Conservation (phyloP, 2,329 filamentous ascomycete genomes). For the Davidsoniella virescens region DNA sequence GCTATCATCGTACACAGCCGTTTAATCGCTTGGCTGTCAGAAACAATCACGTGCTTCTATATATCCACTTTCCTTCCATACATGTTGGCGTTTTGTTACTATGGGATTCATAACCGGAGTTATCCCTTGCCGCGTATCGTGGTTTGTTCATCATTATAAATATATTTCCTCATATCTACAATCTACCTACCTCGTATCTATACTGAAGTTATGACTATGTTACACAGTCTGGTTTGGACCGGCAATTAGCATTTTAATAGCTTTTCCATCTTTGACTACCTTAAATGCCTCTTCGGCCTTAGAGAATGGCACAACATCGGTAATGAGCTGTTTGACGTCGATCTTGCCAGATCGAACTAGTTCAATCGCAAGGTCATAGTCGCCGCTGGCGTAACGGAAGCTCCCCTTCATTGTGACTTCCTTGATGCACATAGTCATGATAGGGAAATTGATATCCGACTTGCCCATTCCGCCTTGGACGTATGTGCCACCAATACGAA, state of each 20-base stretch:
- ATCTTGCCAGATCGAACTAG: constrained; percentile 59
- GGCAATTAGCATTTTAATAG: constrained; percentile 52
- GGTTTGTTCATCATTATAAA: not conserved
- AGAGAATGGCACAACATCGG: constrained; percentile 58
- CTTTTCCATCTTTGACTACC: constrained; percentile 70
- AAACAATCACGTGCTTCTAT: not conserved
- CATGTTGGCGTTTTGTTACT: not conserved
- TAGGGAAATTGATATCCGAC: constrained; percentile 75
- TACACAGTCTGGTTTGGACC: constrained; percentile 41
- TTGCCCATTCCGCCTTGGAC: constrained; percentile 87
- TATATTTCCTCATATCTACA: not conserved
- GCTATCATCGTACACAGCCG: too few relatives aligned
- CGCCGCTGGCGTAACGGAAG: constrained; percentile 77
- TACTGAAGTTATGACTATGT: not conserved
- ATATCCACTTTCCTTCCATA: not conserved
- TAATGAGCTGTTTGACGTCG: constrained; percentile 69
- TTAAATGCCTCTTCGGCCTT: constrained; percentile 76
- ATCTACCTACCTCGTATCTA: not conserved
- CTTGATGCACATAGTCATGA: constrained; percentile 77
- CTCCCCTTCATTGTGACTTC: constrained; percentile 76
- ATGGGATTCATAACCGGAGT: constrained; percentile 1
- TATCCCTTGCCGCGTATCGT: not conserved
- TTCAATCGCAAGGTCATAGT: constrained; percentile 71
- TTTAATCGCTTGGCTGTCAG: too few relatives aligned
- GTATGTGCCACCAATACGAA: constrained; percentile 57